Conservation (phyloP, 106 monocot genomes). For the Dendrobium officinale region DNA sequence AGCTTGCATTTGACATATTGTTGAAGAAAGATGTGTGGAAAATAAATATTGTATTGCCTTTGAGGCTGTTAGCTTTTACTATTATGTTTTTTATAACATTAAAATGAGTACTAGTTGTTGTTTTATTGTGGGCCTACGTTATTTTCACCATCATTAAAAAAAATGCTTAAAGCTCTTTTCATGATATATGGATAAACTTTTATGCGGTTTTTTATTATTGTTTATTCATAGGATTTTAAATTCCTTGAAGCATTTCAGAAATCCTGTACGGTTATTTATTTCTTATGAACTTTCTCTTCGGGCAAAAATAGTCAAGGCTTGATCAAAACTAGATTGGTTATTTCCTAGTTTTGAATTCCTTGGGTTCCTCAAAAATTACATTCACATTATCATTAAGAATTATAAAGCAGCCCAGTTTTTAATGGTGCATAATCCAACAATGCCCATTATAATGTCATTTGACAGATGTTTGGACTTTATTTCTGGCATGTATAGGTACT, state of each 20-base stretch:
- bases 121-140: background rate
- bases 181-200: background rate
- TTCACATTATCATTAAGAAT: background rate
- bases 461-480: background rate
- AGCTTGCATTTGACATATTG: background rate
- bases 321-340: no score
- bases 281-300: background rate
- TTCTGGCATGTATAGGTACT: constrained; percentile 47
- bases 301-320: background rate
- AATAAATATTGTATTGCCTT: background rate
- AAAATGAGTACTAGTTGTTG: background rate
- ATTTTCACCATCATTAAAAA: background rate
- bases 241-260: background rate
- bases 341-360: no score
- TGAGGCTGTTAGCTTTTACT: background rate
- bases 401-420: background rate
- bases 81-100: background rate
- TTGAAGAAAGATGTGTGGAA: background rate
- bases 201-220: background rate
- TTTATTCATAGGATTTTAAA: background rate
- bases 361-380: no score
- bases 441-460: background rate
- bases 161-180: background rate
- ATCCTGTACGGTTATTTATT: background rate
- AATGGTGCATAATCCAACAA: background rate